A percentile compares a stretch with the other conserved stretches of the same genome.
phyloP scores from a whole-genome alignment of 1,284 basidiomycete genomes.

The Fomitopsis pinicola region DNA sequence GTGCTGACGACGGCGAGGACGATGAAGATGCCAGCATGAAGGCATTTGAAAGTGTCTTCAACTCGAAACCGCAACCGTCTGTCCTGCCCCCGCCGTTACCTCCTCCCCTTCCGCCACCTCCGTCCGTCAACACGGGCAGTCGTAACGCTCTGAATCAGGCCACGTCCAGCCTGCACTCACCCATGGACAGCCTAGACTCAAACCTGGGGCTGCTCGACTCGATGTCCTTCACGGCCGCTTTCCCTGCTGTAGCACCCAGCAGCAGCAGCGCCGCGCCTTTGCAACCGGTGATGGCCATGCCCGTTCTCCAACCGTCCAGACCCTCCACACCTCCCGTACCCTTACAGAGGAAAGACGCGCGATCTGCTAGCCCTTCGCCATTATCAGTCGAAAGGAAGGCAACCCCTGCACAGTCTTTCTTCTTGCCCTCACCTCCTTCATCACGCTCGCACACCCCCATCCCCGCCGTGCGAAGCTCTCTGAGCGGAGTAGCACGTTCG shows the following conservation, averaged over 20 bases:
- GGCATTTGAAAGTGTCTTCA: conserved; percentile 34
- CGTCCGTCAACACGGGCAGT: conserved; percentile 7
- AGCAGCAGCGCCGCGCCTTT: background rate
- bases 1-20: conserved; percentile 40
- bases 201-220: conserved; percentile 8
- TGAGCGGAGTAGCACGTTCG: background rate
- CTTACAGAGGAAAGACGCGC: background rate
- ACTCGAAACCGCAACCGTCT: conserved; percentile 38
- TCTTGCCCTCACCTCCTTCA: conserved; percentile 11
- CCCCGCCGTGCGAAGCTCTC: background rate
- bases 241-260: background rate
- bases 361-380: conserved; percentile 7
- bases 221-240: background rate
- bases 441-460: conserved; percentile 12
- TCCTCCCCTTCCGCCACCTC: conserved; percentile 11
- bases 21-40: conserved; percentile 23
- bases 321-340: conserved; percentile 2
- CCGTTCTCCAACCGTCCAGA: conserved; percentile 4
- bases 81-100: conserved; percentile 39
- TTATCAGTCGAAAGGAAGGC: conserved; percentile 4
- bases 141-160: background rate
- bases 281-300: conserved; percentile 2
- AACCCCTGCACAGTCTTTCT: conserved; percentile 7
- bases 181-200: conserved; percentile 10
- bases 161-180: background rate